Percentiles rank a stretch among this genome's conserved stretches.
phyloP scores from a whole-genome alignment of 1,284 basidiomycete genomes.

The Abortiporus biennis region DNA sequence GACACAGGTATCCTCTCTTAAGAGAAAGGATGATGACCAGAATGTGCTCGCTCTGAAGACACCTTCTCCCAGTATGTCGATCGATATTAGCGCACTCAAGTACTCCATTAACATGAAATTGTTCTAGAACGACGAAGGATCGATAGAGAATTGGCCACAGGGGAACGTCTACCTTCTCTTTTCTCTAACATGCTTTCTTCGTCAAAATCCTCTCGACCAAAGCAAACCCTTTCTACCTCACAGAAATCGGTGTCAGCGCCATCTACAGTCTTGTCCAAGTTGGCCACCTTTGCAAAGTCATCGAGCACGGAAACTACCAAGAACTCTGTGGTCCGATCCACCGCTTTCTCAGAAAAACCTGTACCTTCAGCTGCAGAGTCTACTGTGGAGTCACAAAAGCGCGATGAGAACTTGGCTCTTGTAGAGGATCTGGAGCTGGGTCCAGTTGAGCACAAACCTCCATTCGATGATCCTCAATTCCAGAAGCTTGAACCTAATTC shows the following conservation, averaged over 20 bases:
- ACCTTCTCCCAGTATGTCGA: conserved; percentile 70
- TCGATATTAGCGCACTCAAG: not conserved
- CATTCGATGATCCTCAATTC: conserved; percentile 68
- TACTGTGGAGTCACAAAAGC: conserved; percentile 21
- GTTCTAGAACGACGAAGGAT: conserved; percentile 17
- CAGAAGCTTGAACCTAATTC: conserved; percentile 83
- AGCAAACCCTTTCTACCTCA: conserved; percentile 1
- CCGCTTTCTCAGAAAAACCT: conserved; percentile 34
- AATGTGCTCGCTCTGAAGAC: conserved; percentile 55
- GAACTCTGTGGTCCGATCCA: conserved; percentile 28
- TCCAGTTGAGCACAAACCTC: conserved; percentile 63
- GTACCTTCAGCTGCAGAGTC: not conserved
- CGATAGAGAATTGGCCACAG: not conserved
- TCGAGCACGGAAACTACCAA: conserved; percentile 13
- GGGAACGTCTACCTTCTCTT: not conserved
- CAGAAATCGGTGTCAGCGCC: conserved; percentile 24
- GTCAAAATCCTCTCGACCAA: not conserved
- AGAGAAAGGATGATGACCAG: conserved; percentile 36
- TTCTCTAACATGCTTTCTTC: not conserved
- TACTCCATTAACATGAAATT: conserved; percentile 34
- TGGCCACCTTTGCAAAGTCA: conserved; percentile 30
- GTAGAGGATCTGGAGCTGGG: conserved; percentile 73
- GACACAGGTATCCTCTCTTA: conserved; percentile 38
- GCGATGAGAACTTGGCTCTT: conserved; percentile 67
- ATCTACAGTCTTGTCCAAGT: conserved; percentile 43